Conservation (phyloP, 164 flowering plant genomes). For the Cinnamomum chago region DNA sequence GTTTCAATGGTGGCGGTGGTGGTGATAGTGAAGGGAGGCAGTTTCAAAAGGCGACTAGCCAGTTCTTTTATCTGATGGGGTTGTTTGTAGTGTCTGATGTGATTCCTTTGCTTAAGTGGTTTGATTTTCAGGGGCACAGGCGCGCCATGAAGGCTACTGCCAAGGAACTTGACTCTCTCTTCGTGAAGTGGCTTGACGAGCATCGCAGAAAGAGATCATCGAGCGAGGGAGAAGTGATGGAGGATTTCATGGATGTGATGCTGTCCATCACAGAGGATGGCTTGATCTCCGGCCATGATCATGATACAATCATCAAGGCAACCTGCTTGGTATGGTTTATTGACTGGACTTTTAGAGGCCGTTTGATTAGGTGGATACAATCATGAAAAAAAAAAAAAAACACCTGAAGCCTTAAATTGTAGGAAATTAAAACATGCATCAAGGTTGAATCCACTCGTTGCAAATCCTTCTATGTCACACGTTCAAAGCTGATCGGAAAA, state of each 20-base stretch:
- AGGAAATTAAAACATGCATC: no score
- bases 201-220: neutral
- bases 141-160: slow-evolving; percentile 16
- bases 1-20: neutral
- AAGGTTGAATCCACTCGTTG: no score
- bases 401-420: no score
- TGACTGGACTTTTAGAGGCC: no score
- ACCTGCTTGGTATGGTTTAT: neutral
- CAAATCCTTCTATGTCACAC: no score
- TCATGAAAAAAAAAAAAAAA: no score
- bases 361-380: no score
- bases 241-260: slow-evolving; percentile 7
- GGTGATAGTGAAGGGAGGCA: neutral
- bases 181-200: slow-evolving; percentile 19
- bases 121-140: slow-evolving; percentile 13
- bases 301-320: neutral
- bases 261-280: neutral
- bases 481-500: no score
- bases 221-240: neutral
- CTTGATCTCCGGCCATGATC: neutral
- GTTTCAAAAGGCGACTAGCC: slow-evolving; percentile 5
- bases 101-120: slow-evolving; percentile 4
- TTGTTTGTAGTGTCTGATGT: slow-evolving; percentile 14
- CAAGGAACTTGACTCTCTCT: slow-evolving; percentile 14
- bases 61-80: slow-evolving; percentile 3